Evolutionary conservation across 441 rosid genomes (phyloP), one percentile per base, ranked within the genome.

Genomic region (Syzygium syzygioides): DNA sequence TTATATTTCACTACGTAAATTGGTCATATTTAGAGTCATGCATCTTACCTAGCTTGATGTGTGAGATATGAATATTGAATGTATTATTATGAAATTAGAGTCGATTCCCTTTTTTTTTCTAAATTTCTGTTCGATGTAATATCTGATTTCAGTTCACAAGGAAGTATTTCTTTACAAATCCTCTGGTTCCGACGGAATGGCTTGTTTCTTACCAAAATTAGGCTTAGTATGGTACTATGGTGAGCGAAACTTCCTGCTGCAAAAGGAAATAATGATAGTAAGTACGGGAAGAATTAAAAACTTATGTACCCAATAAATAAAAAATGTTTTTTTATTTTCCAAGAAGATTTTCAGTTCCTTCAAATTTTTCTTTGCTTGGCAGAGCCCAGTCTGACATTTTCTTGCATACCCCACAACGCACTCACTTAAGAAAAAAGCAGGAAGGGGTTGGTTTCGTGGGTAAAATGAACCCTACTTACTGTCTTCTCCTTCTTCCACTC

Each of bases 371-470:
- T 71, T 37, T 37, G 83, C 50, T 37, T 11, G 50, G 52, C 83
- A 20, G 83, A 37, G 50, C 52, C 83, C 83, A 37, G 12, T 37
- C 83, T 37, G 83, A 71, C 83, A 71, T 71, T 37, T 71, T 71
- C 83, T 71, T 71, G 52, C 52, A 37, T 88, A 85, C 93, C 93
- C 94, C 94, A 94, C 94, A 26, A 80, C 92, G 92, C 93, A 93
- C 94, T 92, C 90, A 90, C 87, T 26, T 60, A 92, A 90, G 92
- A 94, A 90, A 91, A 86, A 60, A 59, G 52, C 48, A 37, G 80
- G 48, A 37, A 37, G 83, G 83, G 48, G 89, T 34, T 86, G 55
- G 66, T 86, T 68, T 86, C 64, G 88, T 4, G 89, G 71, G 91
- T 83, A 85, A 88, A 79, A 23, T 90, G 91, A 94, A 89, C 93